These are phyloP conservation scores for Globisporangium barbulae DNA, from an alignment of 352 stramenopile genomes.

Conservation along the genomic window DNA sequence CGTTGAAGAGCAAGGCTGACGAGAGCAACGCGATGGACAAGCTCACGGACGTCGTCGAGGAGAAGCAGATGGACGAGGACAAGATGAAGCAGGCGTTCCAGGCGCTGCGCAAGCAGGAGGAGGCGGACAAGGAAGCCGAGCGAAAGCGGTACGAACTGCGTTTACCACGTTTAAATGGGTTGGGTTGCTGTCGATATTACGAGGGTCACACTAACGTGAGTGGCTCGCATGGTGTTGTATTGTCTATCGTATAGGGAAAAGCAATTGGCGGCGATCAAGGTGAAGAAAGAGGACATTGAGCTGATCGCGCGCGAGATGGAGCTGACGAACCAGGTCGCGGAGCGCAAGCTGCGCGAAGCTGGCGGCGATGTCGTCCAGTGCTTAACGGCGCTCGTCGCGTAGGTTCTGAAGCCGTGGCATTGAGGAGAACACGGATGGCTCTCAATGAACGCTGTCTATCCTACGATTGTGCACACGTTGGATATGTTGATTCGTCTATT, in stretches of 20 bases:
- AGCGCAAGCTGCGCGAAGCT: slow-evolving; percentile 82
- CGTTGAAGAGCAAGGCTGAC: slow-evolving; percentile 77
- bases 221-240: not conserved
- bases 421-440: not conserved
- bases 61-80: slow-evolving; percentile 88
- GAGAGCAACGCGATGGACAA: slow-evolving; percentile 82
- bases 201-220: not conserved
- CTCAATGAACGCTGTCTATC: not conserved
- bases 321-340: slow-evolving; percentile 62
- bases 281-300: slow-evolving; percentile 79
- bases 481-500: slow-evolving; percentile 11
- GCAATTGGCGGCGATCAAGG: slow-evolving; percentile 74
- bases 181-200: not conserved
- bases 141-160: slow-evolving; percentile 38
- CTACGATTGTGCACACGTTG: not conserved
- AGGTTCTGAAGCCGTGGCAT: slow-evolving; percentile 2
- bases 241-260: slow-evolving; percentile 43
- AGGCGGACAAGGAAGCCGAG: slow-evolving; percentile 80
- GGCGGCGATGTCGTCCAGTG: slow-evolving; percentile 70
- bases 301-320: slow-evolving; percentile 80
- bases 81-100: slow-evolving; percentile 85
- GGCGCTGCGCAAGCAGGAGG: slow-evolving; percentile 72
- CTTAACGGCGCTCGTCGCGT: slow-evolving; percentile 54
- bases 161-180: not conserved
- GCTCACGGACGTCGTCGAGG: slow-evolving; percentile 80